Evolutionary conservation across 2,329 filamentous ascomycete species (phyloP).

Genomic region (Raffaelea arxii): DNA sequence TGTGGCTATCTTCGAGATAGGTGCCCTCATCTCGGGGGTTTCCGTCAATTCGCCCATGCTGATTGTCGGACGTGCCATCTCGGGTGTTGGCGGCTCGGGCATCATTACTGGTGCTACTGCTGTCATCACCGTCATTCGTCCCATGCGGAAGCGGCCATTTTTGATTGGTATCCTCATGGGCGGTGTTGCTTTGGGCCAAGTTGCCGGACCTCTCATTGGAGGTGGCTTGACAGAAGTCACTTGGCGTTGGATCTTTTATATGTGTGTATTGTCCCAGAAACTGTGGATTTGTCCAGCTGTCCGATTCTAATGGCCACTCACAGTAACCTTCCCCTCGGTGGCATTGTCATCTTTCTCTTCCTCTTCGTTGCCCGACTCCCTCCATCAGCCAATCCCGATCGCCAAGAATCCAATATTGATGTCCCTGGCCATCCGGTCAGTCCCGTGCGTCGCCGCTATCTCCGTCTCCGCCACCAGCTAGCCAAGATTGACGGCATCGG

Average conservation of each 20-base stretch:
- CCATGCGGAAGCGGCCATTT: slow-evolving; percentile 41
- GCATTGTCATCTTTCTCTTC: slow-evolving; percentile 22
- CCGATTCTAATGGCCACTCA: slow-evolving; percentile 24
- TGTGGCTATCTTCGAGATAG: slow-evolving; percentile 22
- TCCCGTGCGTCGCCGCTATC: slow-evolving; percentile 12
- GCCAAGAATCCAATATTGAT: too few species aligned
- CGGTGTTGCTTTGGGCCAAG: slow-evolving; percentile 43
- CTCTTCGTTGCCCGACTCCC: slow-evolving; percentile 18
- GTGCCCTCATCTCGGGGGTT: slow-evolving; percentile 28
- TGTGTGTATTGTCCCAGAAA: slow-evolving; percentile 20
- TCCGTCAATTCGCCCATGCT: slow-evolving; percentile 36
- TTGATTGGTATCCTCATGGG: slow-evolving; percentile 45
- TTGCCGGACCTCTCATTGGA: slow-evolving; percentile 40
- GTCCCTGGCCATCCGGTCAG: too few species aligned
- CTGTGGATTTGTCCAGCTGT: slow-evolving; percentile 9
- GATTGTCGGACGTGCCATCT: slow-evolving; percentile 41
- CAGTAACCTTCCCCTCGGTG: slow-evolving; percentile 34
- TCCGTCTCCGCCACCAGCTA: not conserved
- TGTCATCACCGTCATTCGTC: slow-evolving; percentile 38
- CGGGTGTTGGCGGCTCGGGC: slow-evolving; percentile 41
- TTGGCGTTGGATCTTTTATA: slow-evolving; percentile 44
- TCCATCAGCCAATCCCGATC: slow-evolving; percentile 18
- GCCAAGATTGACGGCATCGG: slow-evolving; percentile 29
- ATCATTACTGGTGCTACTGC: slow-evolving; percentile 40
- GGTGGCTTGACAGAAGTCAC: slow-evolving; percentile 39